A percentile compares a stretch with the other conserved stretches of the same genome.
Conservation (phyloP, 306 rosid genomes). For the Lathyrus sativus region DNA sequence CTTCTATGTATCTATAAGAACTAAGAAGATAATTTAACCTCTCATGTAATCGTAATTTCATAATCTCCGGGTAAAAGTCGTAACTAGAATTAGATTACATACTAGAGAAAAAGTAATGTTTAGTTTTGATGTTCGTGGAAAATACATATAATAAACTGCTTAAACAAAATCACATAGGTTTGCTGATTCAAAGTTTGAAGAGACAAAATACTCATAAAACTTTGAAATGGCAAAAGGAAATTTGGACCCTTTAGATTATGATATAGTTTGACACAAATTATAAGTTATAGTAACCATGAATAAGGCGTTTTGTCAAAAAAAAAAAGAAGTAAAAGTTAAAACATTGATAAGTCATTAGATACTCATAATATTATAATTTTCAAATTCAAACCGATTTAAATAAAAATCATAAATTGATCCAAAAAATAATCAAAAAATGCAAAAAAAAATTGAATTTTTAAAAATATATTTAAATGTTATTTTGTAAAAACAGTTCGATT, state of each 20-base stretch:
- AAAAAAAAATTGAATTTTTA: too few relatives aligned
- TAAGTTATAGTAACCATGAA: neutral
- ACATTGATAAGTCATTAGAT: too few relatives aligned
- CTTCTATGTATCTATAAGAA: too few relatives aligned
- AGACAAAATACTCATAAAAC: neutral
- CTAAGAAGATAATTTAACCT: neutral
- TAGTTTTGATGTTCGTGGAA: neutral
- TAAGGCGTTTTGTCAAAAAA: neutral
- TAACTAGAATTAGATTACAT: too few relatives aligned
- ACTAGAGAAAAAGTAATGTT: neutral
- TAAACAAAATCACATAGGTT: neutral
- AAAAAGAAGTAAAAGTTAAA: too few relatives aligned
- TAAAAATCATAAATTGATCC: too few relatives aligned
- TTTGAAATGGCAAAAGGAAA: neutral
- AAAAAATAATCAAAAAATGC: too few relatives aligned
- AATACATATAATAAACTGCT: neutral
- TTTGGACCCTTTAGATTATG: neutral
- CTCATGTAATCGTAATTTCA: neutral
- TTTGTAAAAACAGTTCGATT: too few relatives aligned
- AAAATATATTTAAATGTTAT: too few relatives aligned
- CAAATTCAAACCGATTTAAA: too few relatives aligned
- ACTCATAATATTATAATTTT: too few relatives aligned
- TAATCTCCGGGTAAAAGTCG: neutral
- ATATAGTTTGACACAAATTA: neutral
- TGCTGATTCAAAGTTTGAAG: constrained; percentile 8